Evolutionary conservation across 805 yeast species (phyloP), one percentile per base, ranked within the genome.

Genomic region (Kodamaea kaohsiungensis): DNA sequence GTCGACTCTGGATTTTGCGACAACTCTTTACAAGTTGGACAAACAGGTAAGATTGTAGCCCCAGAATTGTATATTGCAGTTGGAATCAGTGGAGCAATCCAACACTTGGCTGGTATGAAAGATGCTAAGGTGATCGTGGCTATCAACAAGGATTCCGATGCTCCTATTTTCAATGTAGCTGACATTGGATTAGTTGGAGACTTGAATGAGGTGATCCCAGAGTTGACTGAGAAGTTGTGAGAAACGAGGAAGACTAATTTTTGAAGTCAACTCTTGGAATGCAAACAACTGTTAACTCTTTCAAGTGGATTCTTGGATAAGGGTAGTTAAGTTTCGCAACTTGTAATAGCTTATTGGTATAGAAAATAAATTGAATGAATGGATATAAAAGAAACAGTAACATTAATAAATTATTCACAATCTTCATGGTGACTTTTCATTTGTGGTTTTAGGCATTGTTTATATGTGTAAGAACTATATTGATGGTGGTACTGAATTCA

Each of bases 71-170:
- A 95, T 69, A 73, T 95, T 46, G 98, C 98, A 2, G 85, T 92
- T 43, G 99, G 99, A 59, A 84, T 95, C 54, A 88, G 96, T 17
- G 99, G 99, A 58, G 99, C 99, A 33, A 93, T 93, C 65, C 99
- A 93, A 76, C 99, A 93, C 74, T 77, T 95, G 65, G 99, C 99
- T 1, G 99, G 99, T 60, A 93, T 93, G 98, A 93, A 92, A 73
- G 98, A 93, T 68, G 83, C 97, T 43, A 93, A 91, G 76, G 84
- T 86, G 37, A 91, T 93, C 69, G 98, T 91, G 33, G 97, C 97
- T 40, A 89, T 93, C 57, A 93, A 93, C 75, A 93, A 90, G 73
- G 97, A 92, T 70, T 89, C 88, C 53, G 98, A 93, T 57, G 91
- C 97, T 8, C 96, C 99, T 1, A 91, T 93, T 49, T 92, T 91